A percentile compares a stretch with the other conserved stretches of the same genome.
Conservation (phyloP, 164 flowering plant genomes). For the Vitis riparia region DNA sequence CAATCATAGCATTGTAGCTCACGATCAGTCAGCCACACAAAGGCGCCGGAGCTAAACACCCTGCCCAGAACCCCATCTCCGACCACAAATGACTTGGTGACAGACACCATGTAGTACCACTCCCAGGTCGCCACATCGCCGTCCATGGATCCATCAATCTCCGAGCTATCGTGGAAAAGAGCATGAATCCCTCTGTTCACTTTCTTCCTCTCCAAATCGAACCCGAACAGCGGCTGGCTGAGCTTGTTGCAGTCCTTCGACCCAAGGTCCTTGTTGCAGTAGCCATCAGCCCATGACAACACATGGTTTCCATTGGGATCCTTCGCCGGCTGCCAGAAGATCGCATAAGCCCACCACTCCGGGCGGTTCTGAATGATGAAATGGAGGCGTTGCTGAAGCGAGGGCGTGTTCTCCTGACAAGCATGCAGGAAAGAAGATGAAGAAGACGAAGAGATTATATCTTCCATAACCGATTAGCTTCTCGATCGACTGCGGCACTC, state of each 20-base stretch:
- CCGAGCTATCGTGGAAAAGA: slow-evolving; percentile 10
- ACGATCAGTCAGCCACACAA: slow-evolving; percentile 23
- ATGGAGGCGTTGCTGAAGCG: slow-evolving; percentile 31
- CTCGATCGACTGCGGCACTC: not conserved
- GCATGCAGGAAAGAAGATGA: slow-evolving; percentile 10
- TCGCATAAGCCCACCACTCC: slow-evolving; percentile 37
- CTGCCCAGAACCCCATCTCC: slow-evolving; percentile 19
- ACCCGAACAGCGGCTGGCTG: not conserved
- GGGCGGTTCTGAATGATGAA: slow-evolving; percentile 21
- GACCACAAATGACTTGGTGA: slow-evolving; percentile 10
- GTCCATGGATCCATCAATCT: slow-evolving; percentile 7
- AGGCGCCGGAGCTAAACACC: slow-evolving; percentile 18
- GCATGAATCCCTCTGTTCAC: not conserved
- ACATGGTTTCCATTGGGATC: slow-evolving; percentile 15
- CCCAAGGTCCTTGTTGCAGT: slow-evolving; percentile 11
- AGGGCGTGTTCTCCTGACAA: slow-evolving; percentile 3
- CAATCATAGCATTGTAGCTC: slow-evolving; percentile 15
- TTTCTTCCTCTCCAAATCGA: slow-evolving; percentile 13
- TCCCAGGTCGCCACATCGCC: slow-evolving; percentile 19
- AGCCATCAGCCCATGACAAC: slow-evolving; percentile 31
- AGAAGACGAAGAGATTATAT: slow-evolving; percentile 19
- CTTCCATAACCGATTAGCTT: slow-evolving; percentile 10
- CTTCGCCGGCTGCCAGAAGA: slow-evolving; percentile 32
- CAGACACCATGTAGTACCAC: slow-evolving; percentile 26
- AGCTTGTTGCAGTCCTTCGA: not conserved